phyloP scores from a whole-genome alignment of 192 early-diverging fungal genomes.

The Mortierella claussenii region DNA sequence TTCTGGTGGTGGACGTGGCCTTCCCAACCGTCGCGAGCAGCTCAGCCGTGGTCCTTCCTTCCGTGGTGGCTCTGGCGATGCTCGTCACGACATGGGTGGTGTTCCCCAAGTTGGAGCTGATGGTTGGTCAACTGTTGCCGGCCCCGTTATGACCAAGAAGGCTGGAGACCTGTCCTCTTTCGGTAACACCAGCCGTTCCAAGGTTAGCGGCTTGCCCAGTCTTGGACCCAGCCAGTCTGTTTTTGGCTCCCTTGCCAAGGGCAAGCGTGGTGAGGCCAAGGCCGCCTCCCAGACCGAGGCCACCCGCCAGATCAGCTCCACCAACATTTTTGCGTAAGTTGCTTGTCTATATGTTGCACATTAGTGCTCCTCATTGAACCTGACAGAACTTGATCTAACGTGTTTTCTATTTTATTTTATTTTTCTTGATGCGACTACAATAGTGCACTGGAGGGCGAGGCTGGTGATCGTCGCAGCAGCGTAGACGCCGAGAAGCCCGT shows the following conservation, averaged over 20 bases:
- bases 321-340: conserved; percentile 57
- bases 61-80: conserved; percentile 59
- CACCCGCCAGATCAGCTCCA: conserved; percentile 55
- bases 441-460: conserved; percentile 48
- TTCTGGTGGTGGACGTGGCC: conserved; percentile 68
- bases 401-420: conserved; percentile 49
- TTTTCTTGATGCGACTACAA: no score
- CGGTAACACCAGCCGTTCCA: conserved; percentile 74
- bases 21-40: conserved; percentile 72
- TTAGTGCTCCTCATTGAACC: no score
- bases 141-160: conserved; percentile 59
- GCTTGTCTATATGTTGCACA: no score
- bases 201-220: conserved; percentile 55
- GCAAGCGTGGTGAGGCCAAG: conserved; percentile 56
- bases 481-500: conserved; percentile 51
- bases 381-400: no score
- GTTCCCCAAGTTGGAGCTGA: conserved; percentile 65
- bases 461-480: conserved; percentile 30
- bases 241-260: conserved; percentile 60
- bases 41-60: conserved; percentile 68
- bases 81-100: conserved; percentile 36
- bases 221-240: conserved; percentile 65
- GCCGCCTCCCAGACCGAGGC: conserved; percentile 53
- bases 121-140: conserved; percentile 78
- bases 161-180: conserved; percentile 81